These are phyloP conservation scores for Zea mays DNA, from an alignment of 176 grass and related monocot species.

Conservation along the genomic window DNA sequence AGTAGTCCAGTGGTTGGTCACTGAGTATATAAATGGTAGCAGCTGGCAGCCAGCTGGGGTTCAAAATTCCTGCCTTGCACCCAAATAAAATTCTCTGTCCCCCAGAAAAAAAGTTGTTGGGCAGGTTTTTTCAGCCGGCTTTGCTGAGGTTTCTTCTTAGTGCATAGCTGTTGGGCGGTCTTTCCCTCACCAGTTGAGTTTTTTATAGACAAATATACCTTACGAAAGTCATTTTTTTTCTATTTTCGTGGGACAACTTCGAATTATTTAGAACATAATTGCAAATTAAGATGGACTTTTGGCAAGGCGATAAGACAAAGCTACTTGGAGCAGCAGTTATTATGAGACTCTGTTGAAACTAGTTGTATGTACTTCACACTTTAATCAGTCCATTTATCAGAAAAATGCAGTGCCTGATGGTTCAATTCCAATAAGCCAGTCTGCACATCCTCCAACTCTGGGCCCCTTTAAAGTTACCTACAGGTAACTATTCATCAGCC, in stretches of 20 bases:
- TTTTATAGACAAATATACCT: background rate
- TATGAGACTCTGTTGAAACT: conserved; percentile 12
- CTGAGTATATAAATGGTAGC: background rate
- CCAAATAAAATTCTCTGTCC: background rate
- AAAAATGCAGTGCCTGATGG: conserved; percentile 45
- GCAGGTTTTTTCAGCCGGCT: background rate
- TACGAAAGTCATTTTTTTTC: background rate
- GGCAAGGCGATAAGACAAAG: conserved; percentile 16
- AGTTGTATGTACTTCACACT: background rate
- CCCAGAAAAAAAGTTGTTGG: background rate
- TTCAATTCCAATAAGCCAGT: conserved; percentile 53
- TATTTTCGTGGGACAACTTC: background rate
- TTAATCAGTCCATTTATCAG: conserved; percentile 51
- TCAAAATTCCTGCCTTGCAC: background rate
- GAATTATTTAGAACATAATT: conserved; percentile 18
- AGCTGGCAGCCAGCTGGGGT: background rate
- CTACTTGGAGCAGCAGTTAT: conserved; percentile 12
- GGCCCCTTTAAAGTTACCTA: conserved; percentile 79
- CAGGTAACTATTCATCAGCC: conserved; percentile 64
- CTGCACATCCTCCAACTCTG: conserved; percentile 49
- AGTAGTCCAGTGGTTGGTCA: background rate
- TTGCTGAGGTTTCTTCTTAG: background rate
- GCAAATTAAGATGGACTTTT: conserved; percentile 8
- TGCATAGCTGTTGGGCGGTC: background rate
- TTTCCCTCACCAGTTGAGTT: background rate